phyloP scores from a whole-genome alignment of 192 early-diverging fungal species.

The Glomus cerebriforme region DNA sequence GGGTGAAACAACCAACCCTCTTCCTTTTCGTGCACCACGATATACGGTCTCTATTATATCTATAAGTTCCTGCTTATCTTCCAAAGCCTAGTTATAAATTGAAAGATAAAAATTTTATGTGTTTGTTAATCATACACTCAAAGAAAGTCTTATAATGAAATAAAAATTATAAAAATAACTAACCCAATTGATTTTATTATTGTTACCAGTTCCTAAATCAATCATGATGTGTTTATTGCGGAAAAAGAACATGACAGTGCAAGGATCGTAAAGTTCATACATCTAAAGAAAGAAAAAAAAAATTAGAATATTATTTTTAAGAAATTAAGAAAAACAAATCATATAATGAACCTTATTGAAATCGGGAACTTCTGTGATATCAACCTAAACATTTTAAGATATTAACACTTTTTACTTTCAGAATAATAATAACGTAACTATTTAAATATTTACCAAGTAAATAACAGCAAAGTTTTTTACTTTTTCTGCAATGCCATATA shows the following conservation, averaged over 20 bases:
- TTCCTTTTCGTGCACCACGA: conserved; percentile 92
- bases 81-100: conserved; percentile 56
- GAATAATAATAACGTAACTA: not conserved
- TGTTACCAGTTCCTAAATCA: conserved; percentile 98
- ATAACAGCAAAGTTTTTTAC: conserved; percentile 99
- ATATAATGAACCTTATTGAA: conserved; percentile 66
- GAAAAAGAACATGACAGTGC: conserved; percentile 97
- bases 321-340: not conserved
- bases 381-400: conserved; percentile 49
- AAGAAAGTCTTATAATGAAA: not conserved
- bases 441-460: conserved; percentile 65
- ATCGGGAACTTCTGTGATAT: conserved; percentile 93
- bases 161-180: not conserved
- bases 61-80: conserved; percentile 95
- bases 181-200: conserved; percentile 98
- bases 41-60: conserved; percentile 90
- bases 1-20: conserved; percentile 95
- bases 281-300: conserved; percentile 68
- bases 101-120: not conserved
- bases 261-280: conserved; percentile 99
- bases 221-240: conserved; percentile 98
- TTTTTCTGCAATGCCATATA: conserved; percentile 90
- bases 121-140: too few relatives aligned
- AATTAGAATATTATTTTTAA: not conserved
- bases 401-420: not conserved